A percentile compares a stretch with the other conserved stretches of the same genome.
phyloP scores from a whole-genome alignment of 2,329 filamentous ascomycete genomes.

The Cladobotryum mycophilum region DNA sequence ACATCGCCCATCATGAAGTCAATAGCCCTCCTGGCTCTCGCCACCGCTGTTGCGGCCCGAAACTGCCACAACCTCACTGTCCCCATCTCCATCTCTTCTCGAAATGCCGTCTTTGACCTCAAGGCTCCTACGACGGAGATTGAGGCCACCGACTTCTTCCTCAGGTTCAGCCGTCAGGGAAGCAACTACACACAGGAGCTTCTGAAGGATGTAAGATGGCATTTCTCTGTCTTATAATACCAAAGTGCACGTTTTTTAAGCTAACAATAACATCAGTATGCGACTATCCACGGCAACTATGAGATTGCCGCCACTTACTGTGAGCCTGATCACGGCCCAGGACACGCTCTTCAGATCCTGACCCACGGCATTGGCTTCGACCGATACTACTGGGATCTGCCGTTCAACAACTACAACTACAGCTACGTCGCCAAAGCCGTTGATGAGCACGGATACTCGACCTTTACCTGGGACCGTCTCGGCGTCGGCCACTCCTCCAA shows the following conservation, averaged over 20 bases:
- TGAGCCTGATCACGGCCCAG: conserved; percentile 41
- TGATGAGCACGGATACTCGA: conserved; percentile 49
- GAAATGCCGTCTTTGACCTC: conserved; percentile 48
- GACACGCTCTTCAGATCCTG: conserved; percentile 32
- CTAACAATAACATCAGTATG: conserved; percentile 29
- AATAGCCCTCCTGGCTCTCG: conserved; percentile 13
- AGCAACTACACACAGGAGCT: conserved; percentile 41
- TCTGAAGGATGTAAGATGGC: conserved; percentile 35
- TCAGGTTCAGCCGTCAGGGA: conserved; percentile 44
- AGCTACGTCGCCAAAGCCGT: conserved; percentile 54
- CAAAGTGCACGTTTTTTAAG: too few relatives aligned
- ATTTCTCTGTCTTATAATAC: neutral
- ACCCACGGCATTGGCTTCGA: conserved; percentile 38
- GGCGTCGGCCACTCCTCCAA: conserved; percentile 54
- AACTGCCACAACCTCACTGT: conserved; percentile 47
- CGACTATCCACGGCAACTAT: conserved; percentile 47
- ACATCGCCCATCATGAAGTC: conserved; percentile 4
- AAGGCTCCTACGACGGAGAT: conserved; percentile 44
- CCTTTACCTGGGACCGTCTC: conserved; percentile 55
- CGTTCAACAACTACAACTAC: conserved; percentile 54
- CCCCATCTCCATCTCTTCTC: conserved; percentile 47
- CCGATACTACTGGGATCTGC: conserved; percentile 54
- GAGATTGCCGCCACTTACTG: conserved; percentile 57
- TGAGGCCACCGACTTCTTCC: conserved; percentile 50
- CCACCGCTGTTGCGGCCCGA: conserved; percentile 26